A percentile compares a stretch with the other conserved stretches of the same genome.
These are phyloP conservation scores for Ascochyta viciae-villosae DNA, from an alignment of 2,329 filamentous ascomycete genomes.

Conservation along the genomic window DNA sequence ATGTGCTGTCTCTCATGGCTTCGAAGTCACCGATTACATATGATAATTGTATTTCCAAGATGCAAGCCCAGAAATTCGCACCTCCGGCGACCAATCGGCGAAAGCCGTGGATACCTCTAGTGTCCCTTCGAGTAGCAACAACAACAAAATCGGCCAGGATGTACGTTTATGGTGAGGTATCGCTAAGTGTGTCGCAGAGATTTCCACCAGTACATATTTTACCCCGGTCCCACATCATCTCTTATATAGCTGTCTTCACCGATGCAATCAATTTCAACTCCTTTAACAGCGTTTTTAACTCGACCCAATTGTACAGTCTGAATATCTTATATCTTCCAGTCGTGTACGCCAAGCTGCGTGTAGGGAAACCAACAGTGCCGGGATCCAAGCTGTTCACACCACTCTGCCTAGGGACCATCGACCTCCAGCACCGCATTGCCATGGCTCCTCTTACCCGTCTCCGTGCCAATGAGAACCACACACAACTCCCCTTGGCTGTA, in stretches of 20 bases:
- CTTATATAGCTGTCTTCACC: neutral
- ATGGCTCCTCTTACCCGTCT: conserved; percentile 48
- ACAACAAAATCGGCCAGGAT: conserved; percentile 2
- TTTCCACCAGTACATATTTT: neutral
- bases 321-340: neutral
- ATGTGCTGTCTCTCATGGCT: too few species aligned
- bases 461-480: conserved; percentile 54
- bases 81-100: conserved; percentile 13
- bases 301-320: neutral
- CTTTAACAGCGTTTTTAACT: neutral
- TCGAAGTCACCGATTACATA: too few species aligned
- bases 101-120: conserved; percentile 3
- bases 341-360: too few species aligned
- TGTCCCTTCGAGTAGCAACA: neutral
- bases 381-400: conserved; percentile 35
- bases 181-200: neutral
- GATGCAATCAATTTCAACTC: neutral
- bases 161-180: neutral
- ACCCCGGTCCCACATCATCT: too few species aligned
- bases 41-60: too few species aligned
- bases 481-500: conserved; percentile 48
- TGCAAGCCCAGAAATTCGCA: neutral
- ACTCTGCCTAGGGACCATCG: conserved; percentile 35
- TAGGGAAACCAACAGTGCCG: neutral
- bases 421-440: conserved; percentile 38